These are phyloP conservation scores for Anacardium occidentale DNA, from an alignment of 345 rosid species.

Conservation along the genomic window DNA sequence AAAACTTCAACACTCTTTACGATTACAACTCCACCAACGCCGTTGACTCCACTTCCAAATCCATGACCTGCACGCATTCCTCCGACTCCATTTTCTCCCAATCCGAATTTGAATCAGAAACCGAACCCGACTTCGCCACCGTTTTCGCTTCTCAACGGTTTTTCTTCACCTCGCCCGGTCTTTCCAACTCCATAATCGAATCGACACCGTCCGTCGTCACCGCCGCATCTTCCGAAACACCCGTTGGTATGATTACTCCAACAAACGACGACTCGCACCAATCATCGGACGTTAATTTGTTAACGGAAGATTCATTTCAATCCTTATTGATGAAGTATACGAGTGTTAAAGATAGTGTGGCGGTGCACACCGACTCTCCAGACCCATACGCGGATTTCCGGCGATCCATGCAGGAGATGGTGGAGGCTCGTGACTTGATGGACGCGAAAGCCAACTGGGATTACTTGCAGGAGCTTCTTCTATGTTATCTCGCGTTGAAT, in stretches of 20 bases:
- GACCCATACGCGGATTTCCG: conserved; percentile 85
- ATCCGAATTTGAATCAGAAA: not conserved
- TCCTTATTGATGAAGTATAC: not conserved
- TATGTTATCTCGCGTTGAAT: conserved; percentile 68
- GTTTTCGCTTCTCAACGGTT: conserved; percentile 76
- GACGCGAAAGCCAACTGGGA: conserved; percentile 68
- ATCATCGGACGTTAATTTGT: not conserved
- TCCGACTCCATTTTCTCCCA: conserved; percentile 3
- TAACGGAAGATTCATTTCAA: no score
- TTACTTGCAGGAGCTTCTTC: conserved; percentile 71
- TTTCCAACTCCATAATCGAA: conserved; percentile 83
- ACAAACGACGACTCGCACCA: not conserved
- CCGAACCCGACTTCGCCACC: conserved; percentile 64
- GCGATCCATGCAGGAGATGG: conserved; percentile 96
- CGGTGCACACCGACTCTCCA: conserved; percentile 70
- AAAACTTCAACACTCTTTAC: conserved; percentile 47
- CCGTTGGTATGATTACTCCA: not conserved
- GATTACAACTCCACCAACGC: conserved; percentile 15
- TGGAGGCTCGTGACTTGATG: conserved; percentile 57
- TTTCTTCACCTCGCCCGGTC: conserved; percentile 90
- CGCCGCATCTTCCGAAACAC: conserved; percentile 23
- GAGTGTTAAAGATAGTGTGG: conserved; percentile 41
- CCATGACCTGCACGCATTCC: not conserved
- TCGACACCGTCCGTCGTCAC: conserved; percentile 36
- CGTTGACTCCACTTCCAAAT: conserved; percentile 23